These are phyloP conservation scores for Tetrapisispora taiwanensis DNA, from an alignment of 805 yeast species.

Conservation along the genomic window DNA sequence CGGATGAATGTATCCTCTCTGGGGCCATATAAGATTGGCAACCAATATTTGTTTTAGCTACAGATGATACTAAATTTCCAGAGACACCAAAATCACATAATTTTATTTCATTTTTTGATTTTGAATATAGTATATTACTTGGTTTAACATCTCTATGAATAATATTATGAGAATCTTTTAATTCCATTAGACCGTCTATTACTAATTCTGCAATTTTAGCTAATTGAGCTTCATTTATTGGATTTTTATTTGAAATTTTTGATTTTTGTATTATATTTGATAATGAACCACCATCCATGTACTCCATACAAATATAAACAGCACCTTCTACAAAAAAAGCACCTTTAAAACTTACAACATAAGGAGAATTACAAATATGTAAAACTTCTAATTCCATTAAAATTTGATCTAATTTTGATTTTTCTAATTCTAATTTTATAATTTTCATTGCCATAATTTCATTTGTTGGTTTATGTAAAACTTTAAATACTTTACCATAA, in stretches of 20 bases:
- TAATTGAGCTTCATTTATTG: slow-evolving; percentile 67
- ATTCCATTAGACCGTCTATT: slow-evolving; percentile 66
- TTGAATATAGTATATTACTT: slow-evolving; percentile 77
- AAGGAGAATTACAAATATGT: slow-evolving; percentile 86
- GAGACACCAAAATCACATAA: slow-evolving; percentile 94
- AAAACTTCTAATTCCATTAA: slow-evolving; percentile 91
- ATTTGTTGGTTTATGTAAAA: slow-evolving; percentile 83
- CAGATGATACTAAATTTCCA: slow-evolving; percentile 90
- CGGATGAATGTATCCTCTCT: slow-evolving; percentile 70
- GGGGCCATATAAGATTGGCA: slow-evolving; percentile 99
- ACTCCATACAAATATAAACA: slow-evolving; percentile 96
- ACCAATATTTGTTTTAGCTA: slow-evolving; percentile 92
- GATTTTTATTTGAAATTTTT: slow-evolving; percentile 18
- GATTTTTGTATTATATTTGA: slow-evolving; percentile 65
- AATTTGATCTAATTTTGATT: slow-evolving; percentile 84
- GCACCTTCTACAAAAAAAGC: slow-evolving; percentile 97
- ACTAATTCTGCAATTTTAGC: slow-evolving; percentile 75
- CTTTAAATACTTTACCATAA: slow-evolving; percentile 92
- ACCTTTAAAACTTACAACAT: slow-evolving; percentile 91
- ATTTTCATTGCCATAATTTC: slow-evolving; percentile 96
- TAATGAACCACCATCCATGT: slow-evolving; percentile 92
- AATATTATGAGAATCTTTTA: slow-evolving; percentile 84
- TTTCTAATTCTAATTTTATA: slow-evolving; percentile 85
- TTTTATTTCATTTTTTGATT: slow-evolving; percentile 67
- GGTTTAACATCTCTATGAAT: slow-evolving; percentile 97